A percentile compares a stretch with the other conserved stretches of the same genome.
Conservation (phyloP, 2,329 filamentous ascomycete species). For the Penicillium aurantiogriseum region DNA sequence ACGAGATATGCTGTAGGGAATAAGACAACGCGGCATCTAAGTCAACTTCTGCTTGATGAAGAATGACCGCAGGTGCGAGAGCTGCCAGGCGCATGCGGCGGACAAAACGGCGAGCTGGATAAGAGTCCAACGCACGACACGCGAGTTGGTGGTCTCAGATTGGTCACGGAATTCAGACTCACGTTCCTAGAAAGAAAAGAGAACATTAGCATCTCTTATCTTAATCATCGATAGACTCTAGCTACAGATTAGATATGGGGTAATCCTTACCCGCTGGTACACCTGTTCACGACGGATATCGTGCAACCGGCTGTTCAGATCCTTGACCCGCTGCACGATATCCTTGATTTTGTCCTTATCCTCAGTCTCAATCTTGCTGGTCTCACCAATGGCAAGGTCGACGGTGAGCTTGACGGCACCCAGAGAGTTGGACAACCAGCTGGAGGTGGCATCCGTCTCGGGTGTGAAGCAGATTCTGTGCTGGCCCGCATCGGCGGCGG, state of each 20-base stretch:
- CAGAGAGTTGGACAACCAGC: slow-evolving; percentile 70
- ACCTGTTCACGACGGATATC: slow-evolving; percentile 94
- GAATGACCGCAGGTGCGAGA: slow-evolving; percentile 92
- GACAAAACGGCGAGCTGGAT: slow-evolving; percentile 84
- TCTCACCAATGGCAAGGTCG: slow-evolving; percentile 92
- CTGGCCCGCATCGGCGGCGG: slow-evolving; percentile 87
- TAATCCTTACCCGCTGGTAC: slow-evolving; percentile 74
- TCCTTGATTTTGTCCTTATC: slow-evolving; percentile 93
- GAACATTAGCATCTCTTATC: neutral
- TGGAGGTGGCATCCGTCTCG: slow-evolving; percentile 65
- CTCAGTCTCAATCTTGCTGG: slow-evolving; percentile 85
- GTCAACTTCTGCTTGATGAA: slow-evolving; percentile 99
- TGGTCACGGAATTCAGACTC: slow-evolving; percentile 98
- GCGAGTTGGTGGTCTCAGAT: slow-evolving; percentile 86
- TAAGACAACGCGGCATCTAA: slow-evolving; percentile 45
- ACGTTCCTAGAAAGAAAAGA: slow-evolving; percentile 66
- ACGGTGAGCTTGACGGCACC: slow-evolving; percentile 81
- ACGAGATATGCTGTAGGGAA: slow-evolving; percentile 6
- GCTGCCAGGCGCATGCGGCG: slow-evolving; percentile 91
- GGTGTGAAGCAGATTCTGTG: slow-evolving; percentile 95
- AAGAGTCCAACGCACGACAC: slow-evolving; percentile 90
- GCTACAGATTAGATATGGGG: neutral
- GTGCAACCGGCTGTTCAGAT: slow-evolving; percentile 80
- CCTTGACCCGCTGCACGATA: slow-evolving; percentile 81
- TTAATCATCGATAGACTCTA: neutral